Evolutionary conservation across 148 eudicot species (phyloP).

Genomic region (Diospyros kaki): DNA sequence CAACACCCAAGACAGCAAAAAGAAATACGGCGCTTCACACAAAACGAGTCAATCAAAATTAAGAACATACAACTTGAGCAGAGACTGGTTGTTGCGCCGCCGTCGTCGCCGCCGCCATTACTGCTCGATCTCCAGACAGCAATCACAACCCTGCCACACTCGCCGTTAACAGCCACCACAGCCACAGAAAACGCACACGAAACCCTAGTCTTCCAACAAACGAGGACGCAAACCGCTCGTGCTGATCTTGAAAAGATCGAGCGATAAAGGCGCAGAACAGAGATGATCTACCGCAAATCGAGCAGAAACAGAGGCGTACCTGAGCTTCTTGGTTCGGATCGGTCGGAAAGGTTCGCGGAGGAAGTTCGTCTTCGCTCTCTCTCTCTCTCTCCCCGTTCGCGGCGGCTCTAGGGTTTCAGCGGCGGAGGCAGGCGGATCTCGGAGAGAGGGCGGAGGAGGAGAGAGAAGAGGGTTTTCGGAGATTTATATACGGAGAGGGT

Average conservation of each 20-base stretch:
- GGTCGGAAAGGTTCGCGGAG: neutral
- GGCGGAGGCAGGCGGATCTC: no score
- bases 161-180: neutral
- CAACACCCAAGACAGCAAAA: neutral
- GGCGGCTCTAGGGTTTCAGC: no score
- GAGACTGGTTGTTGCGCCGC: slow-evolving; percentile 36
- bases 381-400: no score
- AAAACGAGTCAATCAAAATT: neutral
- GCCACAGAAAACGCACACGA: neutral
- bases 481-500: no score
- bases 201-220: slow-evolving; percentile 3
- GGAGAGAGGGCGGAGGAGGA: no score
- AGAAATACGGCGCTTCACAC: neutral
- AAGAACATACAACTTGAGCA: slow-evolving; percentile 44
- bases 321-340: slow-evolving; percentile 3
- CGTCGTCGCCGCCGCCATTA: slow-evolving; percentile 24
- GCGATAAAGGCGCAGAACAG: neutral
- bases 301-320: neutral
- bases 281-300: neutral
- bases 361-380: neutral
- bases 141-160: slow-evolving; percentile 7
- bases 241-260: neutral
- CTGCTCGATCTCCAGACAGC: slow-evolving; percentile 7
- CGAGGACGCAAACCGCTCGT: neutral
- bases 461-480: no score